Conservation (phyloP, 257 asterid species). For the Verbena officinalis region DNA sequence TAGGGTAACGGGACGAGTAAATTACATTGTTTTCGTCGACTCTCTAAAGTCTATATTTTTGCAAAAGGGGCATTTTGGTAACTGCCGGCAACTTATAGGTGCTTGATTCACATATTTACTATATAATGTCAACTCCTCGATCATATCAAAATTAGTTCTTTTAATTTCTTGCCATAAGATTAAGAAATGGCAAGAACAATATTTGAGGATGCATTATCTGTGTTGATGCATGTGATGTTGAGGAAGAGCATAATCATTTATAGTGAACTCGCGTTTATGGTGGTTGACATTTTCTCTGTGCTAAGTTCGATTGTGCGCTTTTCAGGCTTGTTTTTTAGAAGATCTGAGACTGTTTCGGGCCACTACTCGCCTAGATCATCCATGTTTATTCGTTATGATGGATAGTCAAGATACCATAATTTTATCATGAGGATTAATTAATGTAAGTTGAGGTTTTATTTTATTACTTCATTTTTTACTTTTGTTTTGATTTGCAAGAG, state of each 20-base stretch:
- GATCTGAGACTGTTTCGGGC: slow-evolving; percentile 19
- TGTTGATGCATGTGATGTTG: slow-evolving; percentile 39
- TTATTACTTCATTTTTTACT: not conserved
- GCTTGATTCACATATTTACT: no score
- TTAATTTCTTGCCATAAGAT: not conserved
- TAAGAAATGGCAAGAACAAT: slow-evolving; percentile 32
- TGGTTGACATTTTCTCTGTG: slow-evolving; percentile 18
- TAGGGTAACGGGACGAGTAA: no score
- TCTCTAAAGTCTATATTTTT: no score
- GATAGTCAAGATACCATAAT: not conserved
- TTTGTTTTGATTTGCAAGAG: no score
- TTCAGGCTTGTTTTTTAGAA: slow-evolving; percentile 20
- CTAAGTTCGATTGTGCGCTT: slow-evolving; percentile 33
- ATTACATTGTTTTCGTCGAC: no score
- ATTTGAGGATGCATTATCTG: not conserved
- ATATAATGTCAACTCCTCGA: no score
- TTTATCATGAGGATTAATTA: not conserved
- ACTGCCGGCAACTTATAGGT: no score
- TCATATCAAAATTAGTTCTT: no score
- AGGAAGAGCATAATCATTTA: slow-evolving; percentile 38
- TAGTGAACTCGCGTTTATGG: slow-evolving; percentile 35
- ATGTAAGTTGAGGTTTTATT: not conserved
- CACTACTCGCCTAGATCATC: slow-evolving; percentile 33
- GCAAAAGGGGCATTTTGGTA: no score
- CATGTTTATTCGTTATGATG: slow-evolving; percentile 28